Evolutionary conservation across 805 yeast species (phyloP).

Genomic region (Cyberlindnera nakhonratchasimensis): DNA sequence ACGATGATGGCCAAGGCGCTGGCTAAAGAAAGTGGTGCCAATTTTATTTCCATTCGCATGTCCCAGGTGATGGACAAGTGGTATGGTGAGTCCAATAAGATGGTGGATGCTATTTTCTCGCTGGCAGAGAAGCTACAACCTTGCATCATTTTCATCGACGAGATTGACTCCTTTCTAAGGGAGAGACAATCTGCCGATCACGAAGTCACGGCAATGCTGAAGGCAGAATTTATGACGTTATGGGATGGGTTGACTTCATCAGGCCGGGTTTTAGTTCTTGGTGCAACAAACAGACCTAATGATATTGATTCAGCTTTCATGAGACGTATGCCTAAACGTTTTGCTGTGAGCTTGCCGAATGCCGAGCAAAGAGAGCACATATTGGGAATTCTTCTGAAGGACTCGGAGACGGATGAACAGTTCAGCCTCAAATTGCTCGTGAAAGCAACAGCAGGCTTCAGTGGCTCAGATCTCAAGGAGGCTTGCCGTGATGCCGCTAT

Average conservation of each 20-base stretch:
- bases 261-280: slow-evolving; percentile 82
- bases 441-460: slow-evolving; percentile 61
- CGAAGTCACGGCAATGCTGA: slow-evolving; percentile 90
- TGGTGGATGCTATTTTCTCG: slow-evolving; percentile 89
- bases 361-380: slow-evolving; percentile 66
- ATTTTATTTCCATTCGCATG: slow-evolving; percentile 86
- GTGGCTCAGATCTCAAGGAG: slow-evolving; percentile 92
- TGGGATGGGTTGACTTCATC: slow-evolving; percentile 89
- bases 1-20: slow-evolving; percentile 96
- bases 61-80: slow-evolving; percentile 94
- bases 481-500: slow-evolving; percentile 91
- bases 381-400: slow-evolving; percentile 62
- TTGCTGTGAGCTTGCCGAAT: slow-evolving; percentile 73
- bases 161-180: slow-evolving; percentile 89
- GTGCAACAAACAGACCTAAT: slow-evolving; percentile 90
- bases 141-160: slow-evolving; percentile 92
- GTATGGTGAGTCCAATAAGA: slow-evolving; percentile 95
- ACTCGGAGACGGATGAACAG: slow-evolving; percentile 51
- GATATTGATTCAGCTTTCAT: slow-evolving; percentile 92
- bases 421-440: slow-evolving; percentile 65
- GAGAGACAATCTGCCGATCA: slow-evolving; percentile 84
- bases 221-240: slow-evolving; percentile 95
- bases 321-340: slow-evolving; percentile 89
- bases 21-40: slow-evolving; percentile 89
- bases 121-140: slow-evolving; percentile 89